Evolutionary conservation across 768 basidiomycete genomes (phyloP), one percentile per base, ranked within the genome.

Genomic region (Galerina sulciceps): DNA sequence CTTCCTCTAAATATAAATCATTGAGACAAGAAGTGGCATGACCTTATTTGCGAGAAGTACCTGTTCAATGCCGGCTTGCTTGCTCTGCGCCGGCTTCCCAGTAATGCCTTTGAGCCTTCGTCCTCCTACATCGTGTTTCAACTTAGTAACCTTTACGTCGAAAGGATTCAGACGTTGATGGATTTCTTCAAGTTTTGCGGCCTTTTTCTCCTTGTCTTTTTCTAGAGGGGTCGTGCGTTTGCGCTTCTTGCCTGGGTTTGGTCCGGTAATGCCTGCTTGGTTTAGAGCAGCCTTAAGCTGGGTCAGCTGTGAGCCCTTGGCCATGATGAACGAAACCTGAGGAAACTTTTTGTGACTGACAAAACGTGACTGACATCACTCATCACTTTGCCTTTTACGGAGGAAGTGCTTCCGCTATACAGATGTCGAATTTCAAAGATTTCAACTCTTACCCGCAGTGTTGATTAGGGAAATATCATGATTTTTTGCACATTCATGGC

Each of bases 61-160:
- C 81, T 91, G 86, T 67, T 97, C 93, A 55, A 98, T 80, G 13
- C 95, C 96, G 48, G 90, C 90, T 68, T 94, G 91, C 69, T 94
- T 94, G 71, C 90, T 93, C 70, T 89, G 85, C 6, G 93, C 90
- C 48, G 96, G 96, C 62, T 84, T 84, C 15, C 96, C 96, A 8
- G 76, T 79, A 0, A 87, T 82, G 41, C 95, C 96, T 66, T 93
- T 94, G 23, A 96, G 74, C 66, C 87, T 92, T 44, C 94, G 76
- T 2, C 96, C 95, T 4, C 93, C 94, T 17, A 97, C 93, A 74
- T 95, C 91, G 71, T 96, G 93, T 77, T 94, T 96, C 41, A 93
- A 81, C 72, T 91, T 93, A 8, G 91, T 96, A 69, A 95, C 91
- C 65, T 94, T 92, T 67, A 88, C 82, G 72, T 99, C 96, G 73